A percentile compares a stretch with the other conserved stretches of the same genome.
Evolutionary conservation across 331 rosid genomes (phyloP).

Genomic region (Quercus phellos): DNA sequence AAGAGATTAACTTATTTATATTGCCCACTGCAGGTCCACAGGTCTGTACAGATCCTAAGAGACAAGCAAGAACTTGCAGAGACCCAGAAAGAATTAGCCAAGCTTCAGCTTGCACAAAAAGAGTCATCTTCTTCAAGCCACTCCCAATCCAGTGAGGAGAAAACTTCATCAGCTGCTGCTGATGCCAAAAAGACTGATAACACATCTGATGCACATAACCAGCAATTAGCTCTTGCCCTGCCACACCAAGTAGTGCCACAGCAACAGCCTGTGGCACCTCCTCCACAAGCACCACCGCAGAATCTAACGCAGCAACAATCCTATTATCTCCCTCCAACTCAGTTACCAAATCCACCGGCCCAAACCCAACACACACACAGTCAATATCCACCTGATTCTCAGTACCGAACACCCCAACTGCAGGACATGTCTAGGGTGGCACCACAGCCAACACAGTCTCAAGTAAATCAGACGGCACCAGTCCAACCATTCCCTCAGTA

Average conservation of each 20-base stretch:
- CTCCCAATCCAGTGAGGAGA: slow-evolving; percentile 64
- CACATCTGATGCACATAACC: slow-evolving; percentile 63
- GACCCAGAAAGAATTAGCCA: slow-evolving; percentile 88
- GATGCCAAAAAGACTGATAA: slow-evolving; percentile 63
- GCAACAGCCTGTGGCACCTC: slow-evolving; percentile 52
- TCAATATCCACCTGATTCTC: slow-evolving; percentile 68
- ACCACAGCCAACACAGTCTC: slow-evolving; percentile 57
- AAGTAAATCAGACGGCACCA: slow-evolving; percentile 46
- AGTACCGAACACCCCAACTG: slow-evolving; percentile 57
- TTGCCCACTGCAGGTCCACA: slow-evolving; percentile 64
- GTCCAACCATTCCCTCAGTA: slow-evolving; percentile 69
- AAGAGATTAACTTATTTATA: slow-evolving; percentile 3
- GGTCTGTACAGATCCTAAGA: slow-evolving; percentile 91
- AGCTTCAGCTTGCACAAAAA: slow-evolving; percentile 83
- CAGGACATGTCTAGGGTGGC: slow-evolving; percentile 56
- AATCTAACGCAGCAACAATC: slow-evolving; percentile 56
- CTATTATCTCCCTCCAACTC: slow-evolving; percentile 62
- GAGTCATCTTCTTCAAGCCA: slow-evolving; percentile 72
- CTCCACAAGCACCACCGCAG: slow-evolving; percentile 51
- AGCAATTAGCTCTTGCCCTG: slow-evolving; percentile 86
- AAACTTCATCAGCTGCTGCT: slow-evolving; percentile 38
- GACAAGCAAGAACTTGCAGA: slow-evolving; percentile 98
- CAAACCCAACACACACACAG: slow-evolving; percentile 60
- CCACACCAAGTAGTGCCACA: slow-evolving; percentile 72
- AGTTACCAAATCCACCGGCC: slow-evolving; percentile 40